Evolutionary conservation across 2,329 filamentous ascomycete species (phyloP), one percentile per base, ranked within the genome.

Genomic region (Stylonectria norvegica): DNA sequence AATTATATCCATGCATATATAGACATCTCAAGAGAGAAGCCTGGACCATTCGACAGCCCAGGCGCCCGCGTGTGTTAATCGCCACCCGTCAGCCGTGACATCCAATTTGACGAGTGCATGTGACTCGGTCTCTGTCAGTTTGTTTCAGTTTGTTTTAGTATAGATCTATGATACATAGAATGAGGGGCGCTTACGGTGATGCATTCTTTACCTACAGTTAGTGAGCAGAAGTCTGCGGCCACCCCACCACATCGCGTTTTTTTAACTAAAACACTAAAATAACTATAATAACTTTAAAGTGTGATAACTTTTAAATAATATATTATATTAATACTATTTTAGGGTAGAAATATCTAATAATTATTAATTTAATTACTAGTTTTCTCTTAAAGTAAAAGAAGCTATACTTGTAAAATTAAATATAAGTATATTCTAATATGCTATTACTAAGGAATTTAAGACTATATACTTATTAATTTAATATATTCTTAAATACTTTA

Each of bases 161-260:
- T n/a, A n/a, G n/a, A n/a, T n/a, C n/a, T n/a, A n/a, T n/a, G n/a
- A n/a, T n/a, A n/a, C n/a, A n/a, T n/a, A n/a, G n/a, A n/a, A n/a
- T n/a, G n/a, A n/a, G n/a, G n/a, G n/a, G n/a, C n/a, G n/a, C n/a
- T n/a, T n/a, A n/a, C n/a, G n/a, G n/a, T n/a, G n/a, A n/a, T n/a
- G n/a, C n/a, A n/a, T 67, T 70, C 34, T 70, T 66, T 0, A 55
- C 72, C 2, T 25, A 25, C 22, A 25, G 22, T 25, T 25, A 25
- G 22, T 25, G 22, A 12, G 7, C 22, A 25, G 12, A 25, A 25
- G 22, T 25, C 22, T 25, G 22, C 12, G 7, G 12, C 22, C 22
- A 25, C 22, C 22, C 22, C 22, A 25, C 22, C 22, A 7, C 22
- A 25, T 12, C 22, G 22, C 22, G 22, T 25, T 12, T 7, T 7